Base-by-base conservation (phyloP, 345 rosid genomes). In the Jatropha curcas region DNA sequence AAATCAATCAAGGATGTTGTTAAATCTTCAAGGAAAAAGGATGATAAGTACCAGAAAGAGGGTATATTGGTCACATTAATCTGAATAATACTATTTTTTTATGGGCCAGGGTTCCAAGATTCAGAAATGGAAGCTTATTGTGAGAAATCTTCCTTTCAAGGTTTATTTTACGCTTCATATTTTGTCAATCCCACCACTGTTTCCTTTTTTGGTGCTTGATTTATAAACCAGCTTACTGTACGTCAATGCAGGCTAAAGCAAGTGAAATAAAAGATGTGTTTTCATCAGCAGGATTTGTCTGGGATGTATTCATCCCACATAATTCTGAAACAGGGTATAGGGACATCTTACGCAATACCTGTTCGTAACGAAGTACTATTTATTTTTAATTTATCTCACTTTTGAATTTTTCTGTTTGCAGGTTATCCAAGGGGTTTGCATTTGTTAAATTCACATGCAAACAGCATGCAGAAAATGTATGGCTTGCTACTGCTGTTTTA, bases 371-470 rank as follows among this genome's bases (percentile, higher is more conserved):
- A 24, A 35, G 22, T 77, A 14, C 34, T 43, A 7, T 51, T 39
- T 34, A 56, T 56, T 60, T 33, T 13, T 57, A 59, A 28, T 58
- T 68, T 72, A n/a, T n/a, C n/a, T 19, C 28, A 45, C 37, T 37
- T 39, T 3, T 24, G 27, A 34, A 5, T 10, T 67, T 80, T 67
- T 50, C 20, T 22, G 76, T 86, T 64, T 85, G 77, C 87, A 92
- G 98, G 88, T 79, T 85, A 82, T 83, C 97, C 14, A 94, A 85
- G 80, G 97, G 98, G 50, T 94, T 92, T 90, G 97, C 94, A 57
- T 94, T 94, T 84, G 92, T 94, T 78, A 94, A 92, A 70, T 94
- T 92, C 82, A 90, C 98, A 51, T 86, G 90, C 84, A 92, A 90
- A 86, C 86, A 72, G 61, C 97, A 92, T 73, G 98, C 97, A 66